Conservation (phyloP, 2,329 filamentous ascomycete genomes). For the Chrysoporthe puriensis region DNA sequence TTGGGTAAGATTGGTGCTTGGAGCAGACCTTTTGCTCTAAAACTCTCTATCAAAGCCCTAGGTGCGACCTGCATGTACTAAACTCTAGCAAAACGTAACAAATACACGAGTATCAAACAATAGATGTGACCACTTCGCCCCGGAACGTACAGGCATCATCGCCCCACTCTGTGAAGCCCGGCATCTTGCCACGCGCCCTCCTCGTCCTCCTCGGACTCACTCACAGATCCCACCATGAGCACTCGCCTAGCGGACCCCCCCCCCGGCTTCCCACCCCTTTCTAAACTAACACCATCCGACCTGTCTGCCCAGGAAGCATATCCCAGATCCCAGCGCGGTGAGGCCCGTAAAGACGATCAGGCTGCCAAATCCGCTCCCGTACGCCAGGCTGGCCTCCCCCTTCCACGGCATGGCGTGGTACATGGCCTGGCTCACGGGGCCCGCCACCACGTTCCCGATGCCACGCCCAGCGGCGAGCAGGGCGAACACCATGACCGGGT, state of each 20-base stretch:
- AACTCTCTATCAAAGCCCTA: not conserved
- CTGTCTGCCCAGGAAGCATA: constrained; percentile 47
- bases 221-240: not conserved
- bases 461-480: constrained; percentile 62
- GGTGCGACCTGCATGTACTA: not conserved
- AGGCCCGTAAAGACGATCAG: constrained; percentile 61
- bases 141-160: not conserved
- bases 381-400: constrained; percentile 45
- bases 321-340: constrained; percentile 52
- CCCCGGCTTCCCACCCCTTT: not conserved
- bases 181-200: not conserved
- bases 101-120: constrained; percentile 4
- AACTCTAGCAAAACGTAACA: not conserved
- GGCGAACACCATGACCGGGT: constrained; percentile 60
- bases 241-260: not conserved
- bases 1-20: not conserved
- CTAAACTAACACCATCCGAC: constrained; percentile 39
- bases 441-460: constrained; percentile 61
- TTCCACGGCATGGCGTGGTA: constrained; percentile 51
- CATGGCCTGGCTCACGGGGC: constrained; percentile 59
- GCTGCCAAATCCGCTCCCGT: constrained; percentile 55
- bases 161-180: not conserved
- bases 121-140: not conserved
- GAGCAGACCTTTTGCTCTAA: not conserved
- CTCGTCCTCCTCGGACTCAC: not conserved